phyloP scores from a whole-genome alignment of 129 eudicot species.

The Solidago caesia region DNA sequence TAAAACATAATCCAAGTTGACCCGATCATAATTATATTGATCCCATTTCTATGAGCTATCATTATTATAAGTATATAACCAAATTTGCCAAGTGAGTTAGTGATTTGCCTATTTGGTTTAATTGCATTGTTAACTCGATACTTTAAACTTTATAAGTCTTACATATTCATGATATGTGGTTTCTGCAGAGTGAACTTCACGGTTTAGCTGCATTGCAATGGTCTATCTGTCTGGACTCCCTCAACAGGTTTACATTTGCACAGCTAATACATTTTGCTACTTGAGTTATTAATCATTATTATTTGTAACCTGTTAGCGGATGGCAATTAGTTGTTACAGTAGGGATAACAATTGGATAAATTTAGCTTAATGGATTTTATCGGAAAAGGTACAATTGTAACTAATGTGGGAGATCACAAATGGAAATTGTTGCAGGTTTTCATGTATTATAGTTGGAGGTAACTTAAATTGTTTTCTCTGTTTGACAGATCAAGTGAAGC shows the following conservation, averaged over 20 bases:
- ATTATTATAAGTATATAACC: background rate
- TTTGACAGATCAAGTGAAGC: slow-evolving; percentile 67
- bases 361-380: background rate
- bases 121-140: slow-evolving; percentile 1
- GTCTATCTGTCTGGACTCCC: slow-evolving; percentile 95
- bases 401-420: background rate
- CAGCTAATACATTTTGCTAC: background rate
- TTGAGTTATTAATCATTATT: background rate
- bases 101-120: background rate
- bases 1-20: background rate
- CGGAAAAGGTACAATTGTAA: background rate
- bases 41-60: background rate
- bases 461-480: background rate
- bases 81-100: background rate
- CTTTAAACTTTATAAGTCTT: slow-evolving; percentile 11
- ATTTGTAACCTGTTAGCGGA: background rate
- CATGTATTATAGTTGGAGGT: background rate
- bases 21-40: background rate
- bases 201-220: slow-evolving; percentile 94
- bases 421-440: background rate
- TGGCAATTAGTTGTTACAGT: no score
- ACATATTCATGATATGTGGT: background rate
- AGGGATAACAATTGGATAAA: background rate
- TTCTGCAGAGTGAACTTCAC: slow-evolving; percentile 87
- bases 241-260: slow-evolving; percentile 54